Evolutionary conservation across 768 basidiomycete species (phyloP).

Genomic region (Auricularia sp.): DNA sequence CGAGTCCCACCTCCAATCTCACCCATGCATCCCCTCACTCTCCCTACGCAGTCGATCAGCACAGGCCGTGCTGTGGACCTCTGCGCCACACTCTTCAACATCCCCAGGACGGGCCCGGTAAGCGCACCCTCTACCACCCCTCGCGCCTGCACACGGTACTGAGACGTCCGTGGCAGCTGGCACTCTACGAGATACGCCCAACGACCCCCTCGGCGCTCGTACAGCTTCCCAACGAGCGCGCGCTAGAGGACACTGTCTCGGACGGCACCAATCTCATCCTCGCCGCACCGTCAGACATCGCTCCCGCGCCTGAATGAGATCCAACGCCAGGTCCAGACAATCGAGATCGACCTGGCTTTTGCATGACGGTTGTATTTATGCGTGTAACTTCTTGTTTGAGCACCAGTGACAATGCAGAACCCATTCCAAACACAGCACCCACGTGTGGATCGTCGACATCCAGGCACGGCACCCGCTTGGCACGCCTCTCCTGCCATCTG

Average conservation of each 20-base stretch:
- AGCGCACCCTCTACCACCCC: not conserved
- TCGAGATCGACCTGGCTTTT: not conserved
- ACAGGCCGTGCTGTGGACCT: not conserved
- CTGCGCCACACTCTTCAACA: not conserved
- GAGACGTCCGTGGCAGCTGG: not conserved
- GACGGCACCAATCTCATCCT: not conserved
- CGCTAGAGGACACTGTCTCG: not conserved
- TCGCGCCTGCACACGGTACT: not conserved
- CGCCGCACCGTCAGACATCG: not conserved
- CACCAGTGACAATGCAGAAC: too few species aligned
- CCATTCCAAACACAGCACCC: too few species aligned
- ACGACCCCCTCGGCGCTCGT: not conserved
- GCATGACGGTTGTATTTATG: not conserved
- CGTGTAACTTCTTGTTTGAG: not conserved
- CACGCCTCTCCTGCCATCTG: too few species aligned
- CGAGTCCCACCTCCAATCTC: constrained; percentile 17
- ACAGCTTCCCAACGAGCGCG: not conserved
- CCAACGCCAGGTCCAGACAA: not conserved
- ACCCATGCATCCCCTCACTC: not conserved
- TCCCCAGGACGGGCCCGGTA: not conserved
- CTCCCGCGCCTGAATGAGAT: not conserved
- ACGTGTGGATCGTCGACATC: too few species aligned
- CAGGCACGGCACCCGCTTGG: too few species aligned
- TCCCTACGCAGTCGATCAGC: not conserved
- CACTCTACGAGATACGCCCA: not conserved